A percentile compares a stretch with the other conserved stretches of the same genome.
These are phyloP conservation scores for Lecanosticta acicola DNA, from an alignment of 2,329 filamentous ascomycete genomes.

Conservation along the genomic window DNA sequence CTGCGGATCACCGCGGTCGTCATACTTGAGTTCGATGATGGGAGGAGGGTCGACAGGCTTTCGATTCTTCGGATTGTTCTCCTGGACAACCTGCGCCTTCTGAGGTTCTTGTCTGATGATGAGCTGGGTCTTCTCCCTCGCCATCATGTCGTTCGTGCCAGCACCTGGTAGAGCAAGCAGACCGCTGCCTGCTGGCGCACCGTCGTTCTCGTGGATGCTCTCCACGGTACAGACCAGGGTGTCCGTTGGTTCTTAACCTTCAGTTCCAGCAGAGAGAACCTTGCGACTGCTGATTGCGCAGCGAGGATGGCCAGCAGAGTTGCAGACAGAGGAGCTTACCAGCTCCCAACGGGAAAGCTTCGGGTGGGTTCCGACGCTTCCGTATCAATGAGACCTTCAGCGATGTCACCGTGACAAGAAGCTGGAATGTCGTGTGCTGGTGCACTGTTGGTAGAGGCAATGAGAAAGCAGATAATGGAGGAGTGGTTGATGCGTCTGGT, in stretches of 20 bases:
- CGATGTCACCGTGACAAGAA: no score
- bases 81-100: constrained; percentile 22
- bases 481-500: background rate
- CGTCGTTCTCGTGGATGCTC: background rate
- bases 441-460: background rate
- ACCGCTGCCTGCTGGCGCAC: background rate
- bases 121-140: constrained; percentile 12
- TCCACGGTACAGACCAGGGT: background rate
- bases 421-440: background rate
- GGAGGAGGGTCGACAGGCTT: constrained; percentile 87
- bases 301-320: background rate
- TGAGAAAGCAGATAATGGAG: background rate
- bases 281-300: background rate
- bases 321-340: background rate
- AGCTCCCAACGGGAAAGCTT: background rate
- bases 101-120: constrained; percentile 20
- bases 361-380: background rate
- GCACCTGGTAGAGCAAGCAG: background rate
- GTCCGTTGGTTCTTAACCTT: background rate
- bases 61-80: constrained; percentile 40
- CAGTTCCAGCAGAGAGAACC: background rate
- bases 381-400: no score
- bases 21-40: constrained; percentile 65
- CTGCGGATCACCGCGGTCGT: constrained; percentile 39
- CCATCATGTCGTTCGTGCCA: constrained; percentile 44